Evolutionary conservation across 2,329 filamentous ascomycete species (phyloP).

Genomic region (Mycogone perniciosa): DNA sequence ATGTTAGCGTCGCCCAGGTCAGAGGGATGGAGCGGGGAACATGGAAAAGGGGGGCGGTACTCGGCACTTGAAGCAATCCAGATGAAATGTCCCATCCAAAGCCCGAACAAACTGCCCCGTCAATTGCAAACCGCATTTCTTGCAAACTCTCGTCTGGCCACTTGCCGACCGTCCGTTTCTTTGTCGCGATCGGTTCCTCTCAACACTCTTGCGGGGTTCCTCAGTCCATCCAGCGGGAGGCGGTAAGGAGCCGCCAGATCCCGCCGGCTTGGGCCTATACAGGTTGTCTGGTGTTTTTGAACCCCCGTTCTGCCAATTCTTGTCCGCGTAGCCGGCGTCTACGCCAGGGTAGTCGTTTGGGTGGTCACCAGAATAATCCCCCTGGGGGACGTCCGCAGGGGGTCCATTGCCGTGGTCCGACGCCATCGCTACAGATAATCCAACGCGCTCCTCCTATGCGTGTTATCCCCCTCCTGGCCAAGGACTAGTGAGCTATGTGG

Average conservation of each 20-base stretch:
- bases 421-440: conserved; percentile 33
- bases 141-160: conserved; percentile 61
- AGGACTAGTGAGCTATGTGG: conserved; percentile 17
- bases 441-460: conserved; percentile 15
- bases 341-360: conserved; percentile 22
- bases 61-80: conserved; percentile 96
- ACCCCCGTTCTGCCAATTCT: conserved; percentile 32
- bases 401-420: conserved; percentile 41
- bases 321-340: conserved; percentile 29
- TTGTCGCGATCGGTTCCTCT: conserved; percentile 52
- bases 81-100: conserved; percentile 85
- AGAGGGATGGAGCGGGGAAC: neutral
- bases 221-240: conserved; percentile 29
- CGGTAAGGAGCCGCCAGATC: conserved; percentile 26
- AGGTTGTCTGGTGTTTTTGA: conserved; percentile 31
- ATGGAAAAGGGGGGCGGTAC: conserved; percentile 44
- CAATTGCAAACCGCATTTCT: conserved; percentile 81
- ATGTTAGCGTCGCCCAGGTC: conserved; percentile 12
- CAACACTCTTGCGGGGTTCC: conserved; percentile 47
- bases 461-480: conserved; percentile 20
- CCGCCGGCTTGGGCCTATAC: conserved; percentile 30
- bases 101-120: conserved; percentile 96
- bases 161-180: conserved; percentile 50
- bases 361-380: conserved; percentile 23
- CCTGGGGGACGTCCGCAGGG: conserved; percentile 32